phyloP scores from a whole-genome alignment of 139 green algal species.

The Coccomyxa sp. region DNA sequence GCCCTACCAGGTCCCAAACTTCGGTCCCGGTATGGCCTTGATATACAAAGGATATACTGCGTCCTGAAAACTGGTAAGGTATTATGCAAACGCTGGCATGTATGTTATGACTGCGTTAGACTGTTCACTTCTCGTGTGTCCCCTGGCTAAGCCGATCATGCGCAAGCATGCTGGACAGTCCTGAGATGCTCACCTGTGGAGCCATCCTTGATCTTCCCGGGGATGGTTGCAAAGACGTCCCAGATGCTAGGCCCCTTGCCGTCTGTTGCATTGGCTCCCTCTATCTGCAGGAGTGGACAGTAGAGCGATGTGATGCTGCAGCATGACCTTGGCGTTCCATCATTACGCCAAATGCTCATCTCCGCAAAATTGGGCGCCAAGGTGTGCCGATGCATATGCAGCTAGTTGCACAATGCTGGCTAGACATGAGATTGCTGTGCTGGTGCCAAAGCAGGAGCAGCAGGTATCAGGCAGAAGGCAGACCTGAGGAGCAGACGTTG shows the following conservation, averaged over 20 bases:
- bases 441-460: no score
- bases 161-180: background rate
- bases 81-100: background rate
- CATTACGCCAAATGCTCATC: background rate
- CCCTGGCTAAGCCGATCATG: background rate
- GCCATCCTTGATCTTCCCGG: background rate
- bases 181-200: background rate
- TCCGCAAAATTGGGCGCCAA: background rate
- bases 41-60: background rate
- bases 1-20: background rate
- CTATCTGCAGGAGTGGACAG: slow-evolving; percentile 16
- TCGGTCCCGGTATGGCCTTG: background rate
- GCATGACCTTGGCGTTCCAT: background rate
- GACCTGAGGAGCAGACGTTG: background rate
- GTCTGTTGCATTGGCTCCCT: slow-evolving; percentile 25
- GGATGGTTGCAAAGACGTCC: slow-evolving; percentile 21
- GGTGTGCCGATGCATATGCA: background rate
- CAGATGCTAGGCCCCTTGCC: slow-evolving; percentile 32
- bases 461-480: no score
- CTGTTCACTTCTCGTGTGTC: background rate
- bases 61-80: no score
- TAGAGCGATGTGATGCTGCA: background rate
- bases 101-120: background rate
- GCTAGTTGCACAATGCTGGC: no score
- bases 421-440: no score